A percentile compares a stretch with the other conserved stretches of the same genome.
Conservation (phyloP, 2,329 filamentous ascomycete genomes). For the Phialophora verrucosa region DNA sequence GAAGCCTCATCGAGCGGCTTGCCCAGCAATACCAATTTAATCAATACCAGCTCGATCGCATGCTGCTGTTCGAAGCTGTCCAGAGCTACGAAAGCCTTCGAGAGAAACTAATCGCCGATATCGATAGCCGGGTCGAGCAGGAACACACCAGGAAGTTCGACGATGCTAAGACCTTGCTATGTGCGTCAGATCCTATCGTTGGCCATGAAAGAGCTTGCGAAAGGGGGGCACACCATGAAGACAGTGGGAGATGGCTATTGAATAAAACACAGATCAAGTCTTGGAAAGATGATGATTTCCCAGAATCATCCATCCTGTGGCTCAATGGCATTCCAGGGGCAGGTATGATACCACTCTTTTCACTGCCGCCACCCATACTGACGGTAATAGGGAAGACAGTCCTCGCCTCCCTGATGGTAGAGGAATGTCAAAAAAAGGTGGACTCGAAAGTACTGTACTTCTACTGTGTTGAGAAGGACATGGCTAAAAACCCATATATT, state of each 20-base stretch:
- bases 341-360: slow-evolving; percentile 33
- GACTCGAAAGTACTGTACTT: slow-evolving; percentile 46
- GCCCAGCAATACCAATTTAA: slow-evolving; percentile 36
- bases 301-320: slow-evolving; percentile 18
- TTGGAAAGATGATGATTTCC: slow-evolving; percentile 36
- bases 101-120: neutral
- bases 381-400: slow-evolving; percentile 47
- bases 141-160: neutral
- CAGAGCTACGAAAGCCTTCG: neutral
- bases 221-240: slow-evolving; percentile 28
- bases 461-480: slow-evolving; percentile 49
- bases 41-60: slow-evolving; percentile 22
- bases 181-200: neutral
- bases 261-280: slow-evolving; percentile 14
- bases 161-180: neutral
- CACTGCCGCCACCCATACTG: slow-evolving; percentile 36
- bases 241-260: slow-evolving; percentile 38
- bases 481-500: slow-evolving; percentile 40
- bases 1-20: slow-evolving; percentile 37
- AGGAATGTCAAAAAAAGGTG: slow-evolving; percentile 39
- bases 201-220: slow-evolving; percentile 18
- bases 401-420: slow-evolving; percentile 49
- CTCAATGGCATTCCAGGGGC: slow-evolving; percentile 42
- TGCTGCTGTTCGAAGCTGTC: slow-evolving; percentile 5
- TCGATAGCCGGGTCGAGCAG: neutral